phyloP scores from a whole-genome alignment of 2,329 filamentous ascomycete species.

The Fusarium paranaense region DNA sequence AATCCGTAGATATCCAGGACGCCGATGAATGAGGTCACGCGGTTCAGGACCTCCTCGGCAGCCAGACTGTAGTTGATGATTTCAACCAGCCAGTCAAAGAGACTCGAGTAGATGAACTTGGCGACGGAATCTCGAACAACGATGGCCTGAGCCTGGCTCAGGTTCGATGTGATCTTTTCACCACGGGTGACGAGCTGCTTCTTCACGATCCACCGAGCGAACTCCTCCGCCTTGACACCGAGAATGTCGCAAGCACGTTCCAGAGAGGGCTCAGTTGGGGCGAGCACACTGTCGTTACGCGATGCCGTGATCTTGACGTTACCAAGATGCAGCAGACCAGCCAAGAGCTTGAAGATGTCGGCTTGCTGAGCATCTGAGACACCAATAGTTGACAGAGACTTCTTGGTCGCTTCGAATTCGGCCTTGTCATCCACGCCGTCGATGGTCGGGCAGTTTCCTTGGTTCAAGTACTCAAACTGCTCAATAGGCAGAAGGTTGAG shows the following conservation, averaged over 20 bases:
- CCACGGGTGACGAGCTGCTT: conserved; percentile 97
- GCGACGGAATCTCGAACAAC: conserved; percentile 97
- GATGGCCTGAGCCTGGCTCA: conserved; percentile 91
- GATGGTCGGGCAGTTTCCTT: conserved; percentile 90
- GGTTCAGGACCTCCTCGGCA: conserved; percentile 84
- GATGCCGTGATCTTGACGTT: conserved; percentile 97
- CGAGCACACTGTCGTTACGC: conserved; percentile 86
- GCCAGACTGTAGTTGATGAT: conserved; percentile 93
- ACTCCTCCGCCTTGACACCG: conserved; percentile 86
- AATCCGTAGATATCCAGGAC: conserved; percentile 99
- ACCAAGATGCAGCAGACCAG: conserved; percentile 91
- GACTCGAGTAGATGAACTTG: conserved; percentile 97
- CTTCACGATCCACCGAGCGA: conserved; percentile 98
- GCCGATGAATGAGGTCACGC: conserved; percentile 92
- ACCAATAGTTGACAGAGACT: conserved; percentile 88
- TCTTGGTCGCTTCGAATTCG: conserved; percentile 89
- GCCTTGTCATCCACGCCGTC: conserved; percentile 96
- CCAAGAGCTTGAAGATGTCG: conserved; percentile 90
- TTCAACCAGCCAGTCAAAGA: conserved; percentile 99
- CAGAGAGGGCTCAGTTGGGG: conserved; percentile 83
- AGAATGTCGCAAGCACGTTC: conserved; percentile 85
- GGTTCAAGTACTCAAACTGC: conserved; percentile 95
- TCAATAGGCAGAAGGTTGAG: conserved; percentile 84
- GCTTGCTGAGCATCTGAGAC: conserved; percentile 79
- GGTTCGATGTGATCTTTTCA: conserved; percentile 96